Evolutionary conservation across 1,284 basidiomycete genomes (phyloP), one percentile per base, ranked within the genome.

Genomic region (Prillingera fragicola): DNA sequence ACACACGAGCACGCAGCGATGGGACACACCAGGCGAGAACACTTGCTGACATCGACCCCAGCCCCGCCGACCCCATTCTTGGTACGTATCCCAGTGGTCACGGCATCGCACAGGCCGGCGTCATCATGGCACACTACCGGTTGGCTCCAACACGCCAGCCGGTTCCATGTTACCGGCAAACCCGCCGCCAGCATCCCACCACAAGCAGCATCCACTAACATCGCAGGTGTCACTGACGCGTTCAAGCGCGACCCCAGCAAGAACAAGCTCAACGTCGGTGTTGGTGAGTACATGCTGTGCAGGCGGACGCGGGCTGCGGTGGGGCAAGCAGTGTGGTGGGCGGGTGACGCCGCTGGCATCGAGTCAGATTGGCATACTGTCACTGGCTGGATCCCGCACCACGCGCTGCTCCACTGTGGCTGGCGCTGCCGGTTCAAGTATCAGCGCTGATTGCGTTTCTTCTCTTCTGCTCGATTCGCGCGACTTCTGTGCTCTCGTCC

Each of bases 191-290:
- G 3, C 10, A 21, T 17, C 18, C 15, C 28, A 21, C 14, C 17
- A 8, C 8, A 3, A 29, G n/a, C 25, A 34, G 13, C 4, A 13
- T n/a, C n/a, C n/a, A 26, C 47, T 48, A 23, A 38, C 29, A 15
- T 3, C 26, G 5, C 43, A 65, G 65, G 62, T 53, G 63, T 65
- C 23, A 59, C 56, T 28, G 63, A 65, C 23, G 53, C 54, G 13
- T 65, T 61, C 56, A 95, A 92, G 76, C 84, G 85, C 45, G 88
- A 94, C 79, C 83, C 81, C 57, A 79, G 85, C 67, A 74, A 85
- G 12, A 81, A 82, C 59, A 97, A 97, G 74, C 94, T 96, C 68
- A 97, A 97, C 75, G 77, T 97, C 44, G 92, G 92, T 67, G 89
- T 91, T 56, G 88, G 88, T 67, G 86, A 44, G 65, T 48, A 33